These are phyloP conservation scores for Brassica nigra DNA, from an alignment of 345 rosid genomes.

Conservation along the genomic window DNA sequence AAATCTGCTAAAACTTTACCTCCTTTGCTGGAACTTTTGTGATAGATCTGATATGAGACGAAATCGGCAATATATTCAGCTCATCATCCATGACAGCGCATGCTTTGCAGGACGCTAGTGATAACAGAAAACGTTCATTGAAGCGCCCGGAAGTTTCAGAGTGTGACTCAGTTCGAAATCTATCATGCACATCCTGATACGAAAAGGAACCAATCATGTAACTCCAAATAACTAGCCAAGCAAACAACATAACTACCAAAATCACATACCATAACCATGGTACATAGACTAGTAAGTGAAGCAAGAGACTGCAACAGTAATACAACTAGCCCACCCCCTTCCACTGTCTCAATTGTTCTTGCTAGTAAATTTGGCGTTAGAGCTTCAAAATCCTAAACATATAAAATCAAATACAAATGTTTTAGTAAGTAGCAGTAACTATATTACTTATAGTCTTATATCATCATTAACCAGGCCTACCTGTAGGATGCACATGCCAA, in stretches of 20 bases:
- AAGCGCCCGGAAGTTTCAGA: slow-evolving; percentile 81
- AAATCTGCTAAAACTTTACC: slow-evolving; percentile 50
- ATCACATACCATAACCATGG: slow-evolving; percentile 87
- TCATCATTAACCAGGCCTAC: slow-evolving; percentile 33
- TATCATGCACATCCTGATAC: slow-evolving; percentile 95
- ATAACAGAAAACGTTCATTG: slow-evolving; percentile 88
- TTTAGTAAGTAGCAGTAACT: not conserved
- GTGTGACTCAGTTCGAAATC: slow-evolving; percentile 96
- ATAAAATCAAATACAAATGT: slow-evolving; percentile 3
- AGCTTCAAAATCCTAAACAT: slow-evolving; percentile 89
- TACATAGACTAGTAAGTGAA: slow-evolving; percentile 82
- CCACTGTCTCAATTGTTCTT: slow-evolving; percentile 94
- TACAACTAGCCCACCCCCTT: slow-evolving; percentile 91
- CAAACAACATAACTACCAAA: slow-evolving; percentile 6
- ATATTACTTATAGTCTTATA: not conserved
- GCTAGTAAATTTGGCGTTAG: slow-evolving; percentile 96
- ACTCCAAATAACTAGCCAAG: slow-evolving; percentile 11
- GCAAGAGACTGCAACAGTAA: slow-evolving; percentile 79
- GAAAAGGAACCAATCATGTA: slow-evolving; percentile 31
- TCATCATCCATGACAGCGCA: slow-evolving; percentile 95
- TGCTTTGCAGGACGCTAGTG: slow-evolving; percentile 89
- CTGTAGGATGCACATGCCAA: slow-evolving; percentile 96
- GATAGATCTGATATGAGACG: slow-evolving; percentile 89
- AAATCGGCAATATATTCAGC: slow-evolving; percentile 83
- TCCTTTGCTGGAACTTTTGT: slow-evolving; percentile 59